Percentiles rank a stretch among this genome's conserved stretches.
Evolutionary conservation across 2,329 filamentous ascomycete genomes (phyloP).

Genomic region (Diatrype stigma): DNA sequence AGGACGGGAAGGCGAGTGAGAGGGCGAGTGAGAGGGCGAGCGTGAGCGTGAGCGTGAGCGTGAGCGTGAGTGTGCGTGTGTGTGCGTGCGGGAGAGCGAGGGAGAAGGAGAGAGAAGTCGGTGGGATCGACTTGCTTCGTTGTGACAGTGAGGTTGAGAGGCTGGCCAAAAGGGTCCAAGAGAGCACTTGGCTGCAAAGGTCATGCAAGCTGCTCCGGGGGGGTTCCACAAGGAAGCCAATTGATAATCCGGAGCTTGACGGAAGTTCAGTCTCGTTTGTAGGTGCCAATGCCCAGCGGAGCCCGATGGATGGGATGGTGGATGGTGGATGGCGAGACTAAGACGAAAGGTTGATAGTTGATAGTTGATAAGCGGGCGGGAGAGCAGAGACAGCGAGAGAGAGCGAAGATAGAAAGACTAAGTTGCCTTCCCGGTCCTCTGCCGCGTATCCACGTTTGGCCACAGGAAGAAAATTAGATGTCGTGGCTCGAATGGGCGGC

Average conservation of each 20-base stretch:
- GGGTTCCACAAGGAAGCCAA: conserved; percentile 19
- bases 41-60: background rate
- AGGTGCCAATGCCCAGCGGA: conserved; percentile 25
- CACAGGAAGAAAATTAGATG: conserved; percentile 25
- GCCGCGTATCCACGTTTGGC: conserved; percentile 25
- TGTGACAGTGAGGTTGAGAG: conserved; percentile 12
- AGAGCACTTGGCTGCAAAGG: conserved; percentile 7
- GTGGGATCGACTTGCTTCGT: conserved; percentile 11
- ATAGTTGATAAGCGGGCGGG: conserved; percentile 15
- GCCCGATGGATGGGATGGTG: too few species aligned
- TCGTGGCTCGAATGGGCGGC: conserved; percentile 34
- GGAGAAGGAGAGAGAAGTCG: conserved; percentile 5
- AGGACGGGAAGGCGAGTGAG: conserved; percentile 5
- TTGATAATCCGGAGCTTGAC: conserved; percentile 17
- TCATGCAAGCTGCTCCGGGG: conserved; percentile 7
- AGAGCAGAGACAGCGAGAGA: conserved; percentile 19
- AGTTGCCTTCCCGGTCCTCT: conserved; percentile 1
- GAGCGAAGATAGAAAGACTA: conserved; percentile 12
- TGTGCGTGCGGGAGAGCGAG: background rate
- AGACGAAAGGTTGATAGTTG: conserved; percentile 1
- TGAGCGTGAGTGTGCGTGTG: background rate
- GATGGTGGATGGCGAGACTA: conserved; percentile 6
- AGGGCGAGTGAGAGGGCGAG: conserved; percentile 4
- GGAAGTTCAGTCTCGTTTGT: conserved; percentile 9
- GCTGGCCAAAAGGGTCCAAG: conserved; percentile 3